Percentiles rank a stretch among this genome's conserved stretches.
phyloP scores from a whole-genome alignment of 169 alveolate genomes.

The Eimeria zaria region DNA sequence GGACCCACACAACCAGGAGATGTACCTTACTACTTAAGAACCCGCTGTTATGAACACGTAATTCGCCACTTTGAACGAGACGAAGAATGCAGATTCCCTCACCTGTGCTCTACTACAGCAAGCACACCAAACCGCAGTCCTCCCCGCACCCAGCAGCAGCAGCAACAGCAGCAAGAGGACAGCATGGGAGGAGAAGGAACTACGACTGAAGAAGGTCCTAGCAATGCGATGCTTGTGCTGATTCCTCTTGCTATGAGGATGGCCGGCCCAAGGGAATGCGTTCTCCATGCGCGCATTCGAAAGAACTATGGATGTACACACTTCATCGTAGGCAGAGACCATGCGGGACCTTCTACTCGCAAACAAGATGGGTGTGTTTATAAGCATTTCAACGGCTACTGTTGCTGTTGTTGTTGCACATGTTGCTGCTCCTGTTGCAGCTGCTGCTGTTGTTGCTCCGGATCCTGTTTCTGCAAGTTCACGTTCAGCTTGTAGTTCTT shows the following conservation, averaged over 20 bases:
- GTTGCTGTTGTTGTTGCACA: background rate
- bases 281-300: slow-evolving; percentile 87
- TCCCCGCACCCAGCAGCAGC: background rate
- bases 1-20: slow-evolving; percentile 90
- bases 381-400: background rate
- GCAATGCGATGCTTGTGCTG: slow-evolving; percentile 67
- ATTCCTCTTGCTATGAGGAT: slow-evolving; percentile 89
- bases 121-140: slow-evolving; percentile 61
- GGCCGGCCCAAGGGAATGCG: slow-evolving; percentile 90
- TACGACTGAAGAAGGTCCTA: background rate
- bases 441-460: slow-evolving; percentile 29
- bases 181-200: background rate
- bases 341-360: slow-evolving; percentile 86
- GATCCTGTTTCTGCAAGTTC: background rate
- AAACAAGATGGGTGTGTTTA: slow-evolving; percentile 58
- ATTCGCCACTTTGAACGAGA: slow-evolving; percentile 40
- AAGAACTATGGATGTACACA: slow-evolving; percentile 88
- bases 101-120: background rate
- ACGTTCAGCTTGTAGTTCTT: too few species aligned
- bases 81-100: background rate
- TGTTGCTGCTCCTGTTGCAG: background rate
- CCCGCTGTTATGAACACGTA: slow-evolving; percentile 84
- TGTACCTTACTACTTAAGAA: slow-evolving; percentile 83
- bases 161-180: slow-evolving; percentile 13
- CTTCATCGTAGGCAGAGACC: slow-evolving; percentile 89